Conservation (phyloP, 176 grass and related monocot species). For the Saccharum spontaneum region DNA sequence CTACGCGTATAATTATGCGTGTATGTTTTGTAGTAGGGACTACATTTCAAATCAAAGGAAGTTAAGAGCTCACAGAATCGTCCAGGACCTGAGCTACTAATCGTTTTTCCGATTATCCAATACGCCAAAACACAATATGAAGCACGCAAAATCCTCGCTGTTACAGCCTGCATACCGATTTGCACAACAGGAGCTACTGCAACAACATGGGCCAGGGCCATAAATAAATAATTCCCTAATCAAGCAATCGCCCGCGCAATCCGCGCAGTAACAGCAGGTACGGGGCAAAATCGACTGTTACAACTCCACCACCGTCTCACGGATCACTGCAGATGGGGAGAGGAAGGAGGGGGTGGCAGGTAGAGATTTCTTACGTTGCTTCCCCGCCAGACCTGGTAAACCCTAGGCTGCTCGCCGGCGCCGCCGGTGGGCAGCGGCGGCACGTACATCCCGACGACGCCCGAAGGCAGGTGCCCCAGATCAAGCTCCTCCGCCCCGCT, state of each 20-base stretch:
- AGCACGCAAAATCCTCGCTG: background rate
- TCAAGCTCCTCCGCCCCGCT: constrained; percentile 1
- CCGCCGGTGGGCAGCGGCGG: constrained; percentile 37
- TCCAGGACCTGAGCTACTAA: background rate
- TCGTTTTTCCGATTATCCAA: background rate
- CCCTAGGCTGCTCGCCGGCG: constrained; percentile 65
- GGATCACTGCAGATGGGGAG: background rate
- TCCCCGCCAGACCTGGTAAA: constrained; percentile 89
- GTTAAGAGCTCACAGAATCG: background rate
- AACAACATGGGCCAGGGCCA: background rate
- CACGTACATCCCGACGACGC: constrained; percentile 57
- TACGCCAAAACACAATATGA: background rate
- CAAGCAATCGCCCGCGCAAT: background rate
- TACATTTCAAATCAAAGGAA: background rate
- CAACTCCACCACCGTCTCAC: background rate
- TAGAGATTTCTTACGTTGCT: constrained; percentile 76
- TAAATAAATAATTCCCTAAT: background rate
- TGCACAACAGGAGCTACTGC: background rate
- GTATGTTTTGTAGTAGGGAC: background rate
- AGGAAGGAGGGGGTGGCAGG: background rate
- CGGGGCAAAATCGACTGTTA: background rate
- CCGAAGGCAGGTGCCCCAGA: constrained; percentile 21
- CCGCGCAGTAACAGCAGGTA: background rate
- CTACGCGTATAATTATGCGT: background rate
- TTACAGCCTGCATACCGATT: background rate